These are phyloP conservation scores for Teratosphaeria epicoccoides DNA, from an alignment of 2,329 filamentous ascomycete species.

Conservation along the genomic window DNA sequence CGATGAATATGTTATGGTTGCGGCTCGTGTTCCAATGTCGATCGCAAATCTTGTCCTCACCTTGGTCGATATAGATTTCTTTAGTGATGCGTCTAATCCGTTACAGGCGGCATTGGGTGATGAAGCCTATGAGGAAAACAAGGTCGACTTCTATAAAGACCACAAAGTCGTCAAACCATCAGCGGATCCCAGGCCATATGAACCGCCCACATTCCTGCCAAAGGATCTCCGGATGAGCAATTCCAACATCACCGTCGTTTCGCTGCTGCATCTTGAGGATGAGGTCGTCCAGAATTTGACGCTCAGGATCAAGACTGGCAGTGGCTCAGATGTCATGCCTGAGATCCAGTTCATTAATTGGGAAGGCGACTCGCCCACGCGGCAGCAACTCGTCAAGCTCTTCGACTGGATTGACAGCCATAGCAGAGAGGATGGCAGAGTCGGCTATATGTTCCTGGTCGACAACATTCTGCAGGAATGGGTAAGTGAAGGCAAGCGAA, in stretches of 20 bases:
- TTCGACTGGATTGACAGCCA: neutral
- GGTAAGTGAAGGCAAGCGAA: neutral
- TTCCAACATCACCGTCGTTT: neutral
- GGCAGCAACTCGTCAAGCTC: neutral
- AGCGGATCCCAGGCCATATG: neutral
- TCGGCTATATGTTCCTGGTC: neutral
- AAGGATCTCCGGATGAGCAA: neutral
- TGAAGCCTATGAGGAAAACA: neutral
- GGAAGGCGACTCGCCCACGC: neutral
- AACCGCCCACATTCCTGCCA: neutral
- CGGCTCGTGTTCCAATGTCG: neutral
- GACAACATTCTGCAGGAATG: neutral
- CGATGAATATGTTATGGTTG: neutral
- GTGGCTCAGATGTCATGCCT: neutral
- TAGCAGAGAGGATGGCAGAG: neutral
- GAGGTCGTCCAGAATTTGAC: neutral
- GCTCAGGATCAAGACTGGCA: neutral
- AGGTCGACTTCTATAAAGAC: conserved; percentile 3
- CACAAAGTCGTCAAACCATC: neutral
- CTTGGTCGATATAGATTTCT: neutral
- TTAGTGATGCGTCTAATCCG: neutral
- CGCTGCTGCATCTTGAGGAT: neutral
- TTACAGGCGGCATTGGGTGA: neutral
- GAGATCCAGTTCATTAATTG: neutral
- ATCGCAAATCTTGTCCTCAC: conserved; percentile 1